Conservation (phyloP, 2,329 filamentous ascomycete genomes). For the Talaromyces sp. region DNA sequence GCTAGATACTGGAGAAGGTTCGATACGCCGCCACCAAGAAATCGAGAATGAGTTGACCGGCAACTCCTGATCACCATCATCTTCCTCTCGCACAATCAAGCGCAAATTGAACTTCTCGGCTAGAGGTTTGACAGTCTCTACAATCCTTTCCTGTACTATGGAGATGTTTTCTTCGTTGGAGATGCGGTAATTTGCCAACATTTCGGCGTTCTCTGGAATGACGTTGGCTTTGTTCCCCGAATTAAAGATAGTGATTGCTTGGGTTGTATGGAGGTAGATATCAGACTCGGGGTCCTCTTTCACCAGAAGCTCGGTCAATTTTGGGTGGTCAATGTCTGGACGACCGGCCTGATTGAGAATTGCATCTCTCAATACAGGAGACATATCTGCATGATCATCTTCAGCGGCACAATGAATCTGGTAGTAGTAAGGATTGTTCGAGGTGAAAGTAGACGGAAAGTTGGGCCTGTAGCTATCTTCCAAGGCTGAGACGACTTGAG, state of each 20-base stretch:
- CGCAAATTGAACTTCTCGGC: not conserved
- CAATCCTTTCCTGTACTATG: slow-evolving; percentile 45
- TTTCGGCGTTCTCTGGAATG: slow-evolving; percentile 52
- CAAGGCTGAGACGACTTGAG: slow-evolving; percentile 60
- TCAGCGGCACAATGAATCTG: slow-evolving; percentile 57
- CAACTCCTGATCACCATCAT: slow-evolving; percentile 26
- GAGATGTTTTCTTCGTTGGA: slow-evolving; percentile 52
- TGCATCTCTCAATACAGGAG: slow-evolving; percentile 35
- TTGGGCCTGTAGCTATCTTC: slow-evolving; percentile 53
- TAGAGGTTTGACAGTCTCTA: slow-evolving; percentile 41
- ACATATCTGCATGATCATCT: slow-evolving; percentile 49
- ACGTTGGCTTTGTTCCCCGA: slow-evolving; percentile 59
- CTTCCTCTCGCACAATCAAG: not conserved
- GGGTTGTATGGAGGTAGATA: not conserved
- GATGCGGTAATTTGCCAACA: slow-evolving; percentile 56
- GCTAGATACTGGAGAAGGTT: slow-evolving; percentile 32
- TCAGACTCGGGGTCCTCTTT: not conserved
- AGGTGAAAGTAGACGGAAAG: slow-evolving; percentile 42
- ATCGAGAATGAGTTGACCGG: not conserved
- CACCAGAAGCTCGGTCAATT: not conserved
- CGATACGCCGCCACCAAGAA: not conserved
- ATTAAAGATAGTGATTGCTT: slow-evolving; percentile 40
- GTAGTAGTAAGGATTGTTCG: slow-evolving; percentile 54
- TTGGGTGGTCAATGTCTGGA: not conserved
- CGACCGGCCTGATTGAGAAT: not conserved